phyloP scores from a whole-genome alignment of 805 yeast genomes.

The Lachancea quebecensis region DNA sequence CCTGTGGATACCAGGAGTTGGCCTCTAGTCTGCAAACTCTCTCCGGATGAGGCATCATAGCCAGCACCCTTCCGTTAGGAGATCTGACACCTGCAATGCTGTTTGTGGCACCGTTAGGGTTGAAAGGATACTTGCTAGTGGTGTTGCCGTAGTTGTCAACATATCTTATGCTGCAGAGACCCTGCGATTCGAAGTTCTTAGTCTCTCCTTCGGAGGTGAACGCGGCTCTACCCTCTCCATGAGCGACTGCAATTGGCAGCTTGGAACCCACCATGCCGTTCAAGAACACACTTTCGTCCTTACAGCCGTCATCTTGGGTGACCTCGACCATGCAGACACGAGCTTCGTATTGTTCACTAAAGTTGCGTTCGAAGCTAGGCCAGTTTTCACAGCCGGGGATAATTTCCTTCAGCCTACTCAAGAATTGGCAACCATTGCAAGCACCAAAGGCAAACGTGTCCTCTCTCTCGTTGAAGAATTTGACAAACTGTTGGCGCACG shows the following conservation, averaged over 20 bases:
- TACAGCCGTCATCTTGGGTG: slow-evolving; percentile 44
- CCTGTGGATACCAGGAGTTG: slow-evolving; percentile 84
- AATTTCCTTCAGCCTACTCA: slow-evolving; percentile 69
- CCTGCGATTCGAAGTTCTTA: slow-evolving; percentile 42
- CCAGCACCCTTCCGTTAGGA: slow-evolving; percentile 90
- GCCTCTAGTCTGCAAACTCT: slow-evolving; percentile 83
- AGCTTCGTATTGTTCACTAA: slow-evolving; percentile 93
- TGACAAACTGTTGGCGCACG: slow-evolving; percentile 67
- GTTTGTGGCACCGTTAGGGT: slow-evolving; percentile 92
- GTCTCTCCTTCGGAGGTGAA: slow-evolving; percentile 46
- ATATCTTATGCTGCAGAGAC: slow-evolving; percentile 64
- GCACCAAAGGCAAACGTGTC: slow-evolving; percentile 98
- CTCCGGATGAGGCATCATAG: slow-evolving; percentile 99
- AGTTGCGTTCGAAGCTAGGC: slow-evolving; percentile 92
- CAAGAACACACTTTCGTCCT: slow-evolving; percentile 56
- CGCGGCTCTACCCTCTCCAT: slow-evolving; percentile 93
- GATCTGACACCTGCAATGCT: slow-evolving; percentile 91
- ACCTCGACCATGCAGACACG: slow-evolving; percentile 87
- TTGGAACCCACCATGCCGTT: slow-evolving; percentile 89
- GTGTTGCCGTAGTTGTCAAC: slow-evolving; percentile 86
- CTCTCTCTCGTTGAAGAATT: slow-evolving; percentile 75
- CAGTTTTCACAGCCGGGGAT: slow-evolving; percentile 88
- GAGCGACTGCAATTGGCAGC: slow-evolving; percentile 96
- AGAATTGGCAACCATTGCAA: slow-evolving; percentile 97
- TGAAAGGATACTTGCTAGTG: slow-evolving; percentile 81